Percentiles rank a stretch among this genome's conserved stretches.
phyloP scores from a whole-genome alignment of 441 rosid species.

The Rhodomyrtus psidioides region DNA sequence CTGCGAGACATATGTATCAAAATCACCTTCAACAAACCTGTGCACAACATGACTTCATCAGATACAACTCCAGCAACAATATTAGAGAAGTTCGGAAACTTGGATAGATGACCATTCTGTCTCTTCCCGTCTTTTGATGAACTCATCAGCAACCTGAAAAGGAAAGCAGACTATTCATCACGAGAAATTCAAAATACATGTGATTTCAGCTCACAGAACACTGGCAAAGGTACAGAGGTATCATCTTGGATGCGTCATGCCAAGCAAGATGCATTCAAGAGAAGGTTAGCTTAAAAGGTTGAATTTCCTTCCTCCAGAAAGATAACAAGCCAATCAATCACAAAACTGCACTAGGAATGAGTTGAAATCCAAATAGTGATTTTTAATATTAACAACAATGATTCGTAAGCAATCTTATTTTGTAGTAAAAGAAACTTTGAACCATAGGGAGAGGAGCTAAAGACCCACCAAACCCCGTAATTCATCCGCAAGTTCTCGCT shows the following conservation, averaged over 20 bases:
- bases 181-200: neutral
- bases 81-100: neutral
- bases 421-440: neutral
- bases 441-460: neutral
- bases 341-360: neutral
- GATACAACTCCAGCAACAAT: neutral
- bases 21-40: constrained; percentile 97
- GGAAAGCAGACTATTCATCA: neutral
- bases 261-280: neutral
- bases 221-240: neutral
- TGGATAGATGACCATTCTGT: constrained; percentile 61
- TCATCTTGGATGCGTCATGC: neutral
- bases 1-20: constrained; percentile 58
- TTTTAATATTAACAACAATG: neutral
- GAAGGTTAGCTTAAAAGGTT: neutral
- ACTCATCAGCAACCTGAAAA: constrained; percentile 89
- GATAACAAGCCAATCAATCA: neutral
- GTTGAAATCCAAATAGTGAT: neutral
- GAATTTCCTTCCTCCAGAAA: neutral
- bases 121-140: constrained; percentile 78
- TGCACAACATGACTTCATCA: constrained; percentile 7
- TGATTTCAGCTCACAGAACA: neutral
- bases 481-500: constrained; percentile 76
- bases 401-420: neutral
- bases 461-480: constrained; percentile 48